A percentile compares a stretch with the other conserved stretches of the same genome.
These are phyloP conservation scores for Penicillium egyptiacum DNA, from an alignment of 495 filamentous ascomycete genomes.

Conservation along the genomic window DNA sequence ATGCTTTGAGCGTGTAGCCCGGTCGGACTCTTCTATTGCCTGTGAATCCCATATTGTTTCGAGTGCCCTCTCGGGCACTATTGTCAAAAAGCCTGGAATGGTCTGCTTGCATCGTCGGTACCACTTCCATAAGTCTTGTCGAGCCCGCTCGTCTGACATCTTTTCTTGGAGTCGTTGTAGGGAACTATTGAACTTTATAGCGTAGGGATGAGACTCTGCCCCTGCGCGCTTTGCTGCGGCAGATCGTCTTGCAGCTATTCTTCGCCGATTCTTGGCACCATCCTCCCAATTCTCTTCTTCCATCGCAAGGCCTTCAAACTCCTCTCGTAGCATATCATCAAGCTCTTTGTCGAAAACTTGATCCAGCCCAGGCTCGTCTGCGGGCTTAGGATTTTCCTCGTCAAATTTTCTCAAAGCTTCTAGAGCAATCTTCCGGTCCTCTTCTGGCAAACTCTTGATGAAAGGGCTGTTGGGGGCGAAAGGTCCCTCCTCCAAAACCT, in stretches of 20 bases:
- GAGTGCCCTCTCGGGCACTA: conserved; percentile 38
- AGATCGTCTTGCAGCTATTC: conserved; percentile 20
- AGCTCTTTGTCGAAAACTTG: conserved; percentile 48
- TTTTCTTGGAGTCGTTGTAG: conserved; percentile 29
- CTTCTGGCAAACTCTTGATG: conserved; percentile 41
- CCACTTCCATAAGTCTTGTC: conserved; percentile 46
- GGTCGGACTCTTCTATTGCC: conserved; percentile 45
- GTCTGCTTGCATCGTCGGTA: conserved; percentile 47
- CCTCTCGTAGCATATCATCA: conserved; percentile 43
- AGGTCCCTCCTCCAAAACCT: conserved; percentile 43
- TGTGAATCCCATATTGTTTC: conserved; percentile 47
- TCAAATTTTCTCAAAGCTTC: conserved; percentile 47
- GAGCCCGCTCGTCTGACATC: conserved; percentile 25
- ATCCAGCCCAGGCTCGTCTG: conserved; percentile 29
- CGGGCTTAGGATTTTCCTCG: conserved; percentile 28
- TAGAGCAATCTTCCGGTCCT: conserved; percentile 41
- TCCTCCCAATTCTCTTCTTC: conserved; percentile 45
- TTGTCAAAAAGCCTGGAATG: conserved; percentile 37
- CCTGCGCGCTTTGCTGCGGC: conserved; percentile 26
- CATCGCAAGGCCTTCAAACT: conserved; percentile 41
- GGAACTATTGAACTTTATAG: conserved; percentile 34
- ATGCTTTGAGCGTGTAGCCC: conserved; percentile 51
- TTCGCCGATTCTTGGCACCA: conserved; percentile 22
- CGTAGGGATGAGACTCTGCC: conserved; percentile 33
- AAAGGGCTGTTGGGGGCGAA: conserved; percentile 45